Conservation (phyloP, 805 yeast species). For the Candida vaughaniae region DNA sequence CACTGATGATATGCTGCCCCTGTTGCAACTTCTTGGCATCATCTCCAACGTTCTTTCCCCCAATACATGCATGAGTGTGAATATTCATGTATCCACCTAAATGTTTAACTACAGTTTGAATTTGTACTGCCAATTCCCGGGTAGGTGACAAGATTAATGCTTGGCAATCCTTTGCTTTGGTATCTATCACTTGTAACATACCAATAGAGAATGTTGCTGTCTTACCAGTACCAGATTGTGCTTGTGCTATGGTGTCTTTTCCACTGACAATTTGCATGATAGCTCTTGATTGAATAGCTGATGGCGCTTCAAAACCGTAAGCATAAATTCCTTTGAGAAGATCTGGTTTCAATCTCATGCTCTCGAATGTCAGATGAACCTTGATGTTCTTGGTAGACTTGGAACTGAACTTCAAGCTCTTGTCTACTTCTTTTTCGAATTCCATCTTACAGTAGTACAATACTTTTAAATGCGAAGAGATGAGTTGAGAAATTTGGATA, state of each 20-base stretch:
- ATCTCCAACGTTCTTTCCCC: constrained; percentile 82
- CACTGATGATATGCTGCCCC: constrained; percentile 91
- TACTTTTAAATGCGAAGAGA: constrained; percentile 9
- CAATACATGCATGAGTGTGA: constrained; percentile 87
- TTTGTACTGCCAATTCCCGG: constrained; percentile 92
- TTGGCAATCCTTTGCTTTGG: constrained; percentile 71
- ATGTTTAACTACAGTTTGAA: constrained; percentile 81
- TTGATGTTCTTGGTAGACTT: constrained; percentile 52
- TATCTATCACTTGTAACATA: constrained; percentile 82
- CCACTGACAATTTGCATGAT: constrained; percentile 93
- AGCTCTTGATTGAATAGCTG: constrained; percentile 97
- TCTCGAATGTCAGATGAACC: constrained; percentile 47
- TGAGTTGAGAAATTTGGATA: constrained; percentile 1
- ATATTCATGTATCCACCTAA: constrained; percentile 87
- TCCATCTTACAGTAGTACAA: not conserved
- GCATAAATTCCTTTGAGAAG: constrained; percentile 62
- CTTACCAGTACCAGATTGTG: constrained; percentile 99
- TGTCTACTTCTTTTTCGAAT: constrained; percentile 12
- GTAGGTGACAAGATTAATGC: constrained; percentile 93
- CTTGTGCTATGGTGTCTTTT: constrained; percentile 95
- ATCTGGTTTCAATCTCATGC: constrained; percentile 41
- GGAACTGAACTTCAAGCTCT: constrained; percentile 19
- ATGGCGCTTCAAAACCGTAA: constrained; percentile 94
- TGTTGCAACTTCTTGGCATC: constrained; percentile 72
- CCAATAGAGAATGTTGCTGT: constrained; percentile 98